phyloP scores from a whole-genome alignment of 2,329 filamentous ascomycete species.

The Alternaria sp. region DNA sequence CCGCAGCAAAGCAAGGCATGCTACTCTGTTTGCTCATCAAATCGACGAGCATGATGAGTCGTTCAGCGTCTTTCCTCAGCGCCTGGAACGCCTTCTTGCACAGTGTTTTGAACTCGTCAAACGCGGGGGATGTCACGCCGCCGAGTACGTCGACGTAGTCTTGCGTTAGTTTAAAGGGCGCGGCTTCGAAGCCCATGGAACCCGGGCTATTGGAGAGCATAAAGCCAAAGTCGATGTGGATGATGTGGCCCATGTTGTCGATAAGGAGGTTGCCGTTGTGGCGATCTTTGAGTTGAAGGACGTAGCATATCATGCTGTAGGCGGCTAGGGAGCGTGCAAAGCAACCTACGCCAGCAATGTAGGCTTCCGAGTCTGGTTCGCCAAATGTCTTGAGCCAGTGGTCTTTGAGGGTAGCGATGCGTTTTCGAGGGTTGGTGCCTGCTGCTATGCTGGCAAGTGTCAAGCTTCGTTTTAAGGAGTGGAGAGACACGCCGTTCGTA shows the following conservation, averaged over 20 bases:
- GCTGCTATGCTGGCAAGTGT: slow-evolving; percentile 78
- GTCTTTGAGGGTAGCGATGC: slow-evolving; percentile 81
- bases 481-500: slow-evolving; percentile 85
- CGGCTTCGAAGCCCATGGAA: slow-evolving; percentile 84
- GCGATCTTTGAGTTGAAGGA: slow-evolving; percentile 83
- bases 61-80: slow-evolving; percentile 77
- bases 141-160: slow-evolving; percentile 87
- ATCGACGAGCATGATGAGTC: slow-evolving; percentile 81
- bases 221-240: slow-evolving; percentile 90
- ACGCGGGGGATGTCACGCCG: slow-evolving; percentile 73
- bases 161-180: slow-evolving; percentile 84
- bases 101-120: slow-evolving; percentile 76
- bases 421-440: slow-evolving; percentile 74
- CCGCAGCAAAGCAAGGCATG: slow-evolving; percentile 81
- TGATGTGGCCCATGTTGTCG: slow-evolving; percentile 84
- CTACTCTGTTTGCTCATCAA: slow-evolving; percentile 85
- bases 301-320: slow-evolving; percentile 84
- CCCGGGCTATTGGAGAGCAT: slow-evolving; percentile 89
- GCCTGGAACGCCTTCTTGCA: slow-evolving; percentile 89
- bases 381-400: slow-evolving; percentile 84
- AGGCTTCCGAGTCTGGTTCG: slow-evolving; percentile 71
- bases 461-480: slow-evolving; percentile 82
- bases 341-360: slow-evolving; percentile 75
- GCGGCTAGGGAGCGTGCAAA: slow-evolving; percentile 84
- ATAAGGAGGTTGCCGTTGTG: slow-evolving; percentile 89